These are phyloP conservation scores for Ustilago trichophora DNA, from an alignment of 1,284 basidiomycete genomes.

Conservation along the genomic window DNA sequence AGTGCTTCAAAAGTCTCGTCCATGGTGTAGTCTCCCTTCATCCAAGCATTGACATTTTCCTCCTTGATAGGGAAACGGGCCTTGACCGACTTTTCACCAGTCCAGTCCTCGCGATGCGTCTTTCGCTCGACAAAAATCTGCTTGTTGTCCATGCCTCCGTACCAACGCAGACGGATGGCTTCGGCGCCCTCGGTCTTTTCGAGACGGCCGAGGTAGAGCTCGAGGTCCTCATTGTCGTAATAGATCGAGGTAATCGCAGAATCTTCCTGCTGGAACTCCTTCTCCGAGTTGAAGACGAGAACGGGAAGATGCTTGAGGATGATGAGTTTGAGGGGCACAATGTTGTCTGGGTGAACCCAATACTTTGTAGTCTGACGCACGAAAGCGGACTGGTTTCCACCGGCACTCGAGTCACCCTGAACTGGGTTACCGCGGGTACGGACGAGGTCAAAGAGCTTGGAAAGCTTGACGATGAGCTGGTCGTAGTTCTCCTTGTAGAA, in stretches of 20 bases:
- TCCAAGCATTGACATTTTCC: conserved; percentile 89
- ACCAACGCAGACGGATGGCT: conserved; percentile 95
- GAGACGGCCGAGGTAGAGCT: conserved; percentile 94
- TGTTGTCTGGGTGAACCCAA: conserved; percentile 82
- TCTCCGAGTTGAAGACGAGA: conserved; percentile 91
- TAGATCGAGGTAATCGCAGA: conserved; percentile 86
- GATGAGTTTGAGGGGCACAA: conserved; percentile 93
- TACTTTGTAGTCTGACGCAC: conserved; percentile 98
- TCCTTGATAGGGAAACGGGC: conserved; percentile 97
- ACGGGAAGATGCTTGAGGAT: conserved; percentile 82
- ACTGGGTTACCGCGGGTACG: conserved; percentile 94
- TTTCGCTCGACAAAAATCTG: conserved; percentile 97
- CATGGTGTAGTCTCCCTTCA: conserved; percentile 89
- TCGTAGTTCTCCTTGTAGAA: conserved; percentile 86
- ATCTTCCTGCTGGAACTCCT: conserved; percentile 89
- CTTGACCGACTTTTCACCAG: conserved; percentile 98
- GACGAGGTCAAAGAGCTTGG: conserved; percentile 93
- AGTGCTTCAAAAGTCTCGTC: conserved; percentile 91
- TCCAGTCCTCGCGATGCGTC: conserved; percentile 99
- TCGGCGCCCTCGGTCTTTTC: conserved; percentile 99
- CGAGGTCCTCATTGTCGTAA: conserved; percentile 93
- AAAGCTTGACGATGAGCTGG: conserved; percentile 93
- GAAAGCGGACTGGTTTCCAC: conserved; percentile 94
- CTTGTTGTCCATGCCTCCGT: conserved; percentile 82
- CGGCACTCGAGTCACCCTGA: conserved; percentile 90